phyloP scores from a whole-genome alignment of 2,329 filamentous ascomycete genomes.

The Verticillium isaacii region DNA sequence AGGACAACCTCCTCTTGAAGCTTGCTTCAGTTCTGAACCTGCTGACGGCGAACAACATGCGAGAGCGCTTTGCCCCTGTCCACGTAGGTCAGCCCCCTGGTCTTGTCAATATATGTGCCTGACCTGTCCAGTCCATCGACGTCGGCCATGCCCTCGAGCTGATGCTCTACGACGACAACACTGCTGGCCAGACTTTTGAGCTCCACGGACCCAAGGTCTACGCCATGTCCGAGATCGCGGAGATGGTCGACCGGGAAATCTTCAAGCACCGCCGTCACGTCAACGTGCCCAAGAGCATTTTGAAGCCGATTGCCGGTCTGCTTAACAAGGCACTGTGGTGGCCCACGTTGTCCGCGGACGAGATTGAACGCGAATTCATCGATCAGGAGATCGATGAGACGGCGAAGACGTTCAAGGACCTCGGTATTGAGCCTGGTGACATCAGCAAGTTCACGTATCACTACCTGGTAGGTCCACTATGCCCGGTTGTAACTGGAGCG shows the following conservation, averaged over 20 bases:
- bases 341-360: conserved; percentile 75
- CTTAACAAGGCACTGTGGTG: conserved; percentile 87
- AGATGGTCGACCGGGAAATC: conserved; percentile 88
- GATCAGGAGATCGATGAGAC: conserved; percentile 86
- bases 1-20: conserved; percentile 85
- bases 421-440: conserved; percentile 85
- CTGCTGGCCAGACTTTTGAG: conserved; percentile 86
- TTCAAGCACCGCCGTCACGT: conserved; percentile 84
- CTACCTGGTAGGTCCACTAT: conserved; percentile 67
- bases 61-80: conserved; percentile 85
- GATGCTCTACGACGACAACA: conserved; percentile 88
- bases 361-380: conserved; percentile 87
- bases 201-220: conserved; percentile 93
- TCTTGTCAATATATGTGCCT: not conserved
- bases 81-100: conserved; percentile 54
- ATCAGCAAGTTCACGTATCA: conserved; percentile 85
- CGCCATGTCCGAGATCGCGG: conserved; percentile 79
- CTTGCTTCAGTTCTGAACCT: conserved; percentile 77
- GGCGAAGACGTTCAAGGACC: conserved; percentile 93
- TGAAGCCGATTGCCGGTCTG: conserved; percentile 69
- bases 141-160: conserved; percentile 82
- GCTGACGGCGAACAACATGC: conserved; percentile 89
- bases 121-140: conserved; percentile 66
- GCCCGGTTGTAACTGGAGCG: not conserved
- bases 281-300: conserved; percentile 77